Evolutionary conservation across 2,329 filamentous ascomycete species (phyloP), one percentile per base, ranked within the genome.

Genomic region (Trichoderma sp.): DNA sequence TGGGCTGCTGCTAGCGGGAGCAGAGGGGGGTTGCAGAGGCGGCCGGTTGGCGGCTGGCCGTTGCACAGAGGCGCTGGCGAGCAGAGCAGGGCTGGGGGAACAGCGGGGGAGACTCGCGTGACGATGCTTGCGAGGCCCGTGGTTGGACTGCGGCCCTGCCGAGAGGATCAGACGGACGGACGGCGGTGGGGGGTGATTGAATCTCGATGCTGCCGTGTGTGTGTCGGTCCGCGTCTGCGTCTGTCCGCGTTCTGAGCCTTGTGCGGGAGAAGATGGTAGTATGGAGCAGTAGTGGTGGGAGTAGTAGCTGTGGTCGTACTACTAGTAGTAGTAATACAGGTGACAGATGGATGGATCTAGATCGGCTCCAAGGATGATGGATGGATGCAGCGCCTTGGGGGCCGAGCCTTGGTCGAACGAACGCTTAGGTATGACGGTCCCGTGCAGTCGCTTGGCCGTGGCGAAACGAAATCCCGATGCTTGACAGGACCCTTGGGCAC

Each of bases 21-120:
- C 59, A 55, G 24, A 63, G 61, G 50, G 48, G 64, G 60, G 51
- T 45, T 54, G 51, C 50, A 54, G 60, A 56, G 45, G 52, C 59
- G 51, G 50, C 52, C 55, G 44, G 60, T 63, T 64, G 54, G 61
- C 54, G 44, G 65, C 52, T 61, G 54, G 39, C 58, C 39, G 60
- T 64, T 52, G 39, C 60, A 66, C 64, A 63, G 34, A 64, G 52
- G 59, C 64, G 44, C 61, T 50, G 52, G 51, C 44, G 52, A 41
- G 43, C 61, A 64, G 52, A 41, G 43, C 61, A 64, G 61, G 58
- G 58, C 58, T 52, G 58, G 52, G 30, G 34, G 10, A 52, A 54
- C 61, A 54, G 24, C 61, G 30, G 28, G 30, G 24, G 61, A 44
- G 51, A 43, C 61, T 64, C 61, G 61, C 61, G 52, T 56, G 61